These are phyloP conservation scores for Colletotrichum sp. DNA, from an alignment of 2,329 filamentous ascomycete species.

Conservation along the genomic window DNA sequence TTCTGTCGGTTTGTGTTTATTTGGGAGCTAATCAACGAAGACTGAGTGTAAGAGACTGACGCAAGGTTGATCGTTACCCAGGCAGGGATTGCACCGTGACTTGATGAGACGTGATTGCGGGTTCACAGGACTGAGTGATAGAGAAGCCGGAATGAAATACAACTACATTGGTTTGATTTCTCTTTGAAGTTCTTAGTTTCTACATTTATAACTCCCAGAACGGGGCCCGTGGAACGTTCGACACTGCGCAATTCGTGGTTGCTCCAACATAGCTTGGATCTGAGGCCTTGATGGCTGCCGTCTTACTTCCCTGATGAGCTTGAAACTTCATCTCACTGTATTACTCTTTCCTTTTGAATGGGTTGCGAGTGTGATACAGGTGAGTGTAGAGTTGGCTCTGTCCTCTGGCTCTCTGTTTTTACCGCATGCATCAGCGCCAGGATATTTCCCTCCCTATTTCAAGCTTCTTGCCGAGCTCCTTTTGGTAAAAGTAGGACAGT, in stretches of 20 bases:
- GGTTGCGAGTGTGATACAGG: not conserved
- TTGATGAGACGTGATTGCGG: not conserved
- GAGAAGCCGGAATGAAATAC: too few relatives aligned
- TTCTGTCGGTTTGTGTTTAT: not conserved
- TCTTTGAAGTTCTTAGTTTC: not conserved
- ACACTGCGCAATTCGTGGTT: not conserved
- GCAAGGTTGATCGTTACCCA: not conserved
- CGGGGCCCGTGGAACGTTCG: too few relatives aligned
- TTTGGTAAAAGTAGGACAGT: not conserved
- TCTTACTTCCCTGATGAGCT: not conserved
- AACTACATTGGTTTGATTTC: too few relatives aligned
- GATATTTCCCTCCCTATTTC: too few relatives aligned
- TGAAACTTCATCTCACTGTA: not conserved
- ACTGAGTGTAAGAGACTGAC: not conserved
- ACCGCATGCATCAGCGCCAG: too few relatives aligned
- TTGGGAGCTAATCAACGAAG: not conserved
- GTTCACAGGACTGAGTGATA: not conserved
- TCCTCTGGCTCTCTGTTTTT: too few relatives aligned
- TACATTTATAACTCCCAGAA: not conserved
- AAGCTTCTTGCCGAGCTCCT: not conserved
- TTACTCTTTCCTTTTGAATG: not conserved
- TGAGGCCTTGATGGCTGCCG: not conserved
- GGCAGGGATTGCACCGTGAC: not conserved
- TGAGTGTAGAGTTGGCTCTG: not conserved
- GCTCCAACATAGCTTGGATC: not conserved